Base-by-base conservation (phyloP, 805 yeast genomes). In the Isabelozyma gotoi region DNA sequence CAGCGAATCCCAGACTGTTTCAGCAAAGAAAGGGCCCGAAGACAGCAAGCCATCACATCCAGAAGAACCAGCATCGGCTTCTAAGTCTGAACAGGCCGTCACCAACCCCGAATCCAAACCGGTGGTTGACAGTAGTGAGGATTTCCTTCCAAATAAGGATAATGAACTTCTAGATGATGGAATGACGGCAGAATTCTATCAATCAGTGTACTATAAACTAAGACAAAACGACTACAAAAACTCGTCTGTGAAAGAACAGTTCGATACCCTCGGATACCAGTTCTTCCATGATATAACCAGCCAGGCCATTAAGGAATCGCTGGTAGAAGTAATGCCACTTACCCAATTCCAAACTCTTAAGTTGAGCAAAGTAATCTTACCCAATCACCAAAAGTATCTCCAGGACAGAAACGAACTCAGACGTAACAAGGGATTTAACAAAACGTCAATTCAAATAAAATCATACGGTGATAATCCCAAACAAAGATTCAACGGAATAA, bases 401-500 rank as follows among this genome's bases (percentile, higher is more conserved):
- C 52, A 53, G 17, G 72, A 74, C 0, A 63, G 68, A 42, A 71
- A 71, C 27, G 62, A 66, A 8, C 46, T 63, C 59, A 55, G 47
- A 41, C 57, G 41, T 50, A 58, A 42, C 19, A 53, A 42, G 46
- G 51, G 50, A 42, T 53, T 21, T 35, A 59, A 64, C 33, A 48
- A 58, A 18, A 56, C 67, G 3, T 59, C 69, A 0, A 57, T 77
- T 10, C 67, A 69, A 32, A 85, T 88, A 10, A 81, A 75, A 57
- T 64, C 82, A 0, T 77, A 80, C 44, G 66, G 83, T 1, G 94
- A 85, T 38, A 71, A 73, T 21, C 76, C 74, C 35, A 79, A 76
- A 47, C 73, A 78, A 61, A 68, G 81, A 68, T 84, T 78, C 52
- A 74, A 74, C 21, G 96, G 96, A 0, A 77, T 88, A 34, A 74